phyloP scores from a whole-genome alignment of 129 eudicot species.

The Centrapalus pauciflorus region DNA sequence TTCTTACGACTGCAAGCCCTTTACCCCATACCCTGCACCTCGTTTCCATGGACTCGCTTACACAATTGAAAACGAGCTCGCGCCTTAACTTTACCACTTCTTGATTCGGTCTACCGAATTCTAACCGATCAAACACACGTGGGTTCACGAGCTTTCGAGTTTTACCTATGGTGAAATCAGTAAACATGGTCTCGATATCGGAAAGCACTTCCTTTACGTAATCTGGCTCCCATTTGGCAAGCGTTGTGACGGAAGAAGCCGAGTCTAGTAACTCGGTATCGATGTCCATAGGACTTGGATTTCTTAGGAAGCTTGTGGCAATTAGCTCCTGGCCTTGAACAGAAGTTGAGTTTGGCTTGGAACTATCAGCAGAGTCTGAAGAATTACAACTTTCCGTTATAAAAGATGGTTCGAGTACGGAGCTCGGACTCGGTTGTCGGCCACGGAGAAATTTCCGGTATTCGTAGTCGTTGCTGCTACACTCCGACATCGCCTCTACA shows the following conservation, averaged over 20 bases:
- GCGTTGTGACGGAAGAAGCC: constrained; percentile 52
- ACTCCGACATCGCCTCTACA: constrained; percentile 24
- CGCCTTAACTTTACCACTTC: constrained; percentile 33
- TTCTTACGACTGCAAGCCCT: constrained; percentile 41
- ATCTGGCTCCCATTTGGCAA: constrained; percentile 51
- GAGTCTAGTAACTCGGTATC: constrained; percentile 78
- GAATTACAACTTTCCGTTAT: constrained; percentile 70
- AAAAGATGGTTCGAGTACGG: constrained; percentile 71
- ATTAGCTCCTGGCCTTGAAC: constrained; percentile 51
- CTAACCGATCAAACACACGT: constrained; percentile 57
- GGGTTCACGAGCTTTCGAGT: constrained; percentile 52
- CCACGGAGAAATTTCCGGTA: constrained; percentile 31
- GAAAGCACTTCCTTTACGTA: constrained; percentile 49
- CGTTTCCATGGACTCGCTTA: constrained; percentile 59
- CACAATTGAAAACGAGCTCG: constrained; percentile 68
- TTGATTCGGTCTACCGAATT: constrained; percentile 23
- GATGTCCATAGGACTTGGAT: constrained; percentile 29
- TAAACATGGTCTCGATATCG: constrained; percentile 57
- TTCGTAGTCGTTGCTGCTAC: constrained; percentile 26
- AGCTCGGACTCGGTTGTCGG: constrained; percentile 68
- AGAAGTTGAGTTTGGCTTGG: constrained; percentile 52
- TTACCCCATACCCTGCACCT: constrained; percentile 61
- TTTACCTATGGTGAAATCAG: constrained; percentile 58
- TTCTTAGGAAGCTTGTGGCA: constrained; percentile 27
- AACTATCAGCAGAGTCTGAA: constrained; percentile 52